Base-by-base conservation (phyloP, 139 green algal genomes). In the Axilococcus clingmanii region DNA sequence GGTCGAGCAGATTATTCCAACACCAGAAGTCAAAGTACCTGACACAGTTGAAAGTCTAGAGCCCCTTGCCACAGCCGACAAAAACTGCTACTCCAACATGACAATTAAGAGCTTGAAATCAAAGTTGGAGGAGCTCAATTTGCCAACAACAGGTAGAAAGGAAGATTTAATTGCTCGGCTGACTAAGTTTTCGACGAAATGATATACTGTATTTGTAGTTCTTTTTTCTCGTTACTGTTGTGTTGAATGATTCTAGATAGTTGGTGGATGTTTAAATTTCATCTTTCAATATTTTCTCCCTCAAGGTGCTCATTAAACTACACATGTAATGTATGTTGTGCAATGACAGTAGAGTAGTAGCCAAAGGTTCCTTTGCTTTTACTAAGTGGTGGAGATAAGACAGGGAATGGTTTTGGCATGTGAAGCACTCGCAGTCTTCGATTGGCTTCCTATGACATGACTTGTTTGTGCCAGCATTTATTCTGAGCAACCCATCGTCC, bases 261-360 rank as follows among this genome's bases (percentile, higher is more conserved):
- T 51, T 51, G 19, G 25, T 20, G n/a, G 27, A 20, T 27, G 53
- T 8, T 63, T 43, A 80, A 4, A 80, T 40, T 19, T 73, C 55
- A 40, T 74, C 57, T 5, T 48, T 48, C 34, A 80, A 11, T 19
- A 80, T 80, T 11, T 59, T 34, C 3, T 49, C 17, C n/a, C 68
- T 45, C 12, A 74, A 25, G 11, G 34, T 31, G 1, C 24, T 44
- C 72, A 78, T 81, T 14, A 66, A 24, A 9, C 5, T 22, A 23
- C 44, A 38, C 72, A 81, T 81, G 52, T 53, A 74, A n/a, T 71
- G 58, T 12, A 81, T 31, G 50, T 81, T 81, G 60, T 81, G 72
- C 6, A 71, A 40, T 14, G 50, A 64, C 3, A 68, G 47, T n/a
- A 81, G 52, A 7, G 35, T 55, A 37, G 35, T 34, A 1, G 44